Evolutionary conservation across 2,329 filamentous ascomycete species (phyloP), one percentile per base, ranked within the genome.

Genomic region (Pseudocercospora crystallina): DNA sequence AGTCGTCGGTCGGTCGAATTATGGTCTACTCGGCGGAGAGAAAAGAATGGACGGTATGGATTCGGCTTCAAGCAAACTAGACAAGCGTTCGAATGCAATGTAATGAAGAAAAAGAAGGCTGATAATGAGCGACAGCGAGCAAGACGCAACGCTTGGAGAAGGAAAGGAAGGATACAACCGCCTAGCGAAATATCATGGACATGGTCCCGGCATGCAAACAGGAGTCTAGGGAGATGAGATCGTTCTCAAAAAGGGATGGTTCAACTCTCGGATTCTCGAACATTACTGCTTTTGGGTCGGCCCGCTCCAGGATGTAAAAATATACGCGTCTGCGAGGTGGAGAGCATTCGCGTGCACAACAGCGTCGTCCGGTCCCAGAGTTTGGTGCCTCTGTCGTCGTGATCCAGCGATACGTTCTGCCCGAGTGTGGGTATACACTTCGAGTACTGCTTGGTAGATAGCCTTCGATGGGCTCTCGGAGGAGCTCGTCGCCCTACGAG

Each of bases 111-210:
- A 52, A 56, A 37, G 51, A 51, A 49, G 49, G 20, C 20, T 26
- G 35, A 20, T 47, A 60, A 60, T 41, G 56, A 61, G 56, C 52
- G 58, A 61, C 53, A 53, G 52, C 54, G 51, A 56, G 51, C 54
- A 55, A 54, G 33, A 56, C 40, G 56, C 59, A 60, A 56, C 56
- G 59, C 59, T 59, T 57, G 58, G 51, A 57, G 59, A 51, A 53
- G 47, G 59, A 57, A 56, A 50, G 53, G 52, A 56, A 57, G 47
- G 47, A 50, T 43, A 56, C 46, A 56, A 41, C 37, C 33, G 53
- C 52, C 41, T 40, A 47, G 54, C 47, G 54, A 59, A 58, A 57
- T 59, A 51, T 58, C 54, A 61, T 51, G 51, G 57, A 57, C 58
- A 59, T 59, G 60, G 52, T 51, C 48, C 54, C 52, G 51, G 58